Base-by-base conservation (phyloP, 495 filamentous ascomycete species). In the Pseudoneurospora amorphoporcata region DNA sequence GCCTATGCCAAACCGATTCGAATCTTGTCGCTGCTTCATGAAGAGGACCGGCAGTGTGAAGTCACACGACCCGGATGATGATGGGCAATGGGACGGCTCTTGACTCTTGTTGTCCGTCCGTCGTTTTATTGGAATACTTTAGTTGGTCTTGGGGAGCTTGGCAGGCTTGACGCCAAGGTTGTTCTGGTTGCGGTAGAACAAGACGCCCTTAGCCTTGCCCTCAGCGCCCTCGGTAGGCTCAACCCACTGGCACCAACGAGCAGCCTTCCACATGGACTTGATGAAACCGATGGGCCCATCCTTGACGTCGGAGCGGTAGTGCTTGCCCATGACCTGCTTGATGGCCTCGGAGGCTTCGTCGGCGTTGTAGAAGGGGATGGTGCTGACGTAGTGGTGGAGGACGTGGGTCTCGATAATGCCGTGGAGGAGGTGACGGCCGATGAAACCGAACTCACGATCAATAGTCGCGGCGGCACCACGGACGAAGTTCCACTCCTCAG, bases 321-420 rank as follows among this genome's bases (percentile, higher is more conserved):
- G 90, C 69, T 87, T 81, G 75, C 93, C 93, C 86, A 97, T 93
- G 76, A 95, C 86, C 47, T 88, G 87, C 83, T 91, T 91, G 83
- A 97, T 93, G 74, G 92, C 92, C 72, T 93, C 88, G 71, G 90
- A 90, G 47, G 94, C 94, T 83, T 95, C 92, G 78, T 95, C 93
- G 75, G 93, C 93, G 76, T 95, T 88, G 84, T 97, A 96, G 83
- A 96, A 96, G 69, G 93, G 94, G 72, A 96, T 97, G 75, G 87
- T 89, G 79, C 87, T 88, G 76, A 95, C 89, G 79, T 93, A 91
- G 86, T 96, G 93, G 85, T 97, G 93, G 58, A 95, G 87, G 71
- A 97, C 93, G 84, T 96, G 93, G 68, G 92, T 94, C 83, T 97
- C 94, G 81, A 95, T 91, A 80, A 96, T 95, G 78, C 93, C 92